Evolutionary conservation across 768 basidiomycete genomes (phyloP).

Genomic region (Phylloporus rhodoxanthus): DNA sequence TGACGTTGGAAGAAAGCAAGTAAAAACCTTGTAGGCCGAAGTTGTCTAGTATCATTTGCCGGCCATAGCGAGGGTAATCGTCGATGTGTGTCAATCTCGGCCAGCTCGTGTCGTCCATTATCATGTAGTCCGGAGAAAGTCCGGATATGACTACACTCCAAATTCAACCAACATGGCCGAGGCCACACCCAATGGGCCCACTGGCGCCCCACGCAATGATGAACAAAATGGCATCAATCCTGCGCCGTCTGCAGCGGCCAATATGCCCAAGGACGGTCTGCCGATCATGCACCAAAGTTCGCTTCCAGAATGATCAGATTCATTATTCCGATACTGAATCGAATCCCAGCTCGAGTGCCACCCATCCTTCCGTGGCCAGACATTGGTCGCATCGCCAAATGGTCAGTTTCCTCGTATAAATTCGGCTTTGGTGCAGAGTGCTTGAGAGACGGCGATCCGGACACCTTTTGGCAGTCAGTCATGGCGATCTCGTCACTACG

Average conservation of each 20-base stretch:
- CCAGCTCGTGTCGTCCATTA: constrained; percentile 11
- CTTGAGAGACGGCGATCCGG: constrained; percentile 78
- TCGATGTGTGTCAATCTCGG: constrained; percentile 37
- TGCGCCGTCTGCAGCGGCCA: constrained; percentile 8
- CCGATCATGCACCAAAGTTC: constrained; percentile 37
- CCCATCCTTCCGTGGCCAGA: constrained; percentile 68
- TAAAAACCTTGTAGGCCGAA: constrained; percentile 75
- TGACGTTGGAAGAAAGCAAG: neutral
- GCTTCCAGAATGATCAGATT: constrained; percentile 3
- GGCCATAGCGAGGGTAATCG: constrained; percentile 88
- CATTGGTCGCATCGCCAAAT: constrained; percentile 83
- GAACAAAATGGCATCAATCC: constrained; percentile 10
- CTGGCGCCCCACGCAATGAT: constrained; percentile 10
- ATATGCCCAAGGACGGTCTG: constrained; percentile 30
- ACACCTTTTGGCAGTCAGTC: constrained; percentile 97
- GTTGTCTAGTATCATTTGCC: constrained; percentile 92
- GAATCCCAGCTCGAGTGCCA: constrained; percentile 32
- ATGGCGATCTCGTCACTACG: neutral
- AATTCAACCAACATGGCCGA: constrained; percentile 7
- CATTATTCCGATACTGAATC: neutral
- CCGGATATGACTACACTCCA: neutral
- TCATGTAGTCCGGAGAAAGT: neutral
- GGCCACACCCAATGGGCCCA: constrained; percentile 5
- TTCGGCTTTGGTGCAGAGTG: constrained; percentile 96
- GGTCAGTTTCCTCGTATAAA: constrained; percentile 96